Percentiles rank a stretch among this genome's conserved stretches.
phyloP scores from a whole-genome alignment of 2,329 filamentous ascomycete species.

The Calonectria naviculata region DNA sequence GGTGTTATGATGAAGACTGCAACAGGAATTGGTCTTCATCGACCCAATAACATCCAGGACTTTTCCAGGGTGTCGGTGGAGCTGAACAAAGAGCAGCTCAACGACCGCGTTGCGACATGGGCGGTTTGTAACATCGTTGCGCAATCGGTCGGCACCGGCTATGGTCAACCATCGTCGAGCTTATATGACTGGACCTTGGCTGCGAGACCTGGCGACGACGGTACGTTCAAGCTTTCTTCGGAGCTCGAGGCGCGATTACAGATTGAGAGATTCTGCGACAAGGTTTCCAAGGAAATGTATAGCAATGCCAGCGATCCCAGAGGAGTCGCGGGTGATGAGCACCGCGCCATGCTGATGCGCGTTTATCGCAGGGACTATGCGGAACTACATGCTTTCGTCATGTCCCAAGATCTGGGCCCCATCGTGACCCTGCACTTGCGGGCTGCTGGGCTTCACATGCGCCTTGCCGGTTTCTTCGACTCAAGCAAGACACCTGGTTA shows the following conservation, averaged over 20 bases:
- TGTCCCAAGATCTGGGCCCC: conserved; percentile 68
- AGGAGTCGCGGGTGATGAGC: conserved; percentile 75
- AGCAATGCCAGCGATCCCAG: conserved; percentile 80
- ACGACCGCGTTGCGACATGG: conserved; percentile 84
- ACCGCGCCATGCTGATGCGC: conserved; percentile 73
- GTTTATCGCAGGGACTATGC: conserved; percentile 74
- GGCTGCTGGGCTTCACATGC: conserved; percentile 79
- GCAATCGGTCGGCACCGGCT: conserved; percentile 84
- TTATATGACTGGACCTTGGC: conserved; percentile 81
- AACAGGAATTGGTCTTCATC: conserved; percentile 84
- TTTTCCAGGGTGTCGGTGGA: conserved; percentile 82
- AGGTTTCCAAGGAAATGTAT: conserved; percentile 83
- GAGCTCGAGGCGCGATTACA: conserved; percentile 76
- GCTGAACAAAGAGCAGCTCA: conserved; percentile 81
- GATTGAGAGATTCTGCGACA: conserved; percentile 81
- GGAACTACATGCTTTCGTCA: conserved; percentile 70
- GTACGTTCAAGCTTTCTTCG: conserved; percentile 66
- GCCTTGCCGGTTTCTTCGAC: conserved; percentile 85
- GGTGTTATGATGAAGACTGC: conserved; percentile 90
- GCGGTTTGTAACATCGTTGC: conserved; percentile 88
- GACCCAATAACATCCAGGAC: conserved; percentile 84
- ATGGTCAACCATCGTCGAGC: conserved; percentile 83
- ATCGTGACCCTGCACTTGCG: conserved; percentile 75
- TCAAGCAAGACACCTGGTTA: conserved; percentile 78
- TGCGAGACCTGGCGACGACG: conserved; percentile 68